phyloP scores from a whole-genome alignment of 805 yeast species.

The Candida peoriensis region DNA sequence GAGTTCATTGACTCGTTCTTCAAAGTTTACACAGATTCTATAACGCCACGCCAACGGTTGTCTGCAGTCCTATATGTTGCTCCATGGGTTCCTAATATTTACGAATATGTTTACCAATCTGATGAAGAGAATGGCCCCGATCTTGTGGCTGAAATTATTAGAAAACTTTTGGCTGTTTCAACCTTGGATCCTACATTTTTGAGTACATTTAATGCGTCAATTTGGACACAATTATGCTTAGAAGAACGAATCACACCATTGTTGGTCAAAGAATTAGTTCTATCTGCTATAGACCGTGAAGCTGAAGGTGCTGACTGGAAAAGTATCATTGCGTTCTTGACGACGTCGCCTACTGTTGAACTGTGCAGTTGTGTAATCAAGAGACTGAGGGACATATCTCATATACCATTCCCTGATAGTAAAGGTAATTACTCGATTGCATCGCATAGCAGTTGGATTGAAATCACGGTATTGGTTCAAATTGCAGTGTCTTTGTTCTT shows the following conservation, averaged over 20 bases:
- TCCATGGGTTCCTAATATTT: constrained; percentile 73
- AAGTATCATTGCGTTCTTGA: constrained; percentile 54
- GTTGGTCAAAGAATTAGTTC: constrained; percentile 68
- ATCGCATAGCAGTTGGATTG: constrained; percentile 60
- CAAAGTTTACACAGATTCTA: constrained; percentile 43
- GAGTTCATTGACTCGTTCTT: constrained; percentile 48
- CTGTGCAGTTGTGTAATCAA: constrained; percentile 60
- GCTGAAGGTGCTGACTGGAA: constrained; percentile 72
- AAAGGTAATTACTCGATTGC: constrained; percentile 40
- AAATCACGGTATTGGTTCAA: constrained; percentile 61
- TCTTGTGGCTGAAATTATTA: constrained; percentile 52
- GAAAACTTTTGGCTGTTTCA: constrained; percentile 58
- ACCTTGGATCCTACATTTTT: constrained; percentile 42
- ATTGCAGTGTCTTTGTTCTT: constrained; percentile 63
- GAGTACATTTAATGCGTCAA: constrained; percentile 48
- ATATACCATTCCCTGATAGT: constrained; percentile 40
- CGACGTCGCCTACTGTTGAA: constrained; percentile 65
- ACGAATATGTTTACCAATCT: constrained; percentile 47
- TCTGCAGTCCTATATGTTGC: constrained; percentile 41
- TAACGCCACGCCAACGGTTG: constrained; percentile 23
- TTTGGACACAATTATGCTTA: constrained; percentile 64
- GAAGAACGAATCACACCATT: constrained; percentile 55
- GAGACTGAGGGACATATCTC: constrained; percentile 50
- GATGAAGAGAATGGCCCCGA: constrained; percentile 58
- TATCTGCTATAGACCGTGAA: constrained; percentile 69